A percentile compares a stretch with the other conserved stretches of the same genome.
phyloP scores from a whole-genome alignment of 78 protist species.

The Paratrimastix pyriformis region DNA sequence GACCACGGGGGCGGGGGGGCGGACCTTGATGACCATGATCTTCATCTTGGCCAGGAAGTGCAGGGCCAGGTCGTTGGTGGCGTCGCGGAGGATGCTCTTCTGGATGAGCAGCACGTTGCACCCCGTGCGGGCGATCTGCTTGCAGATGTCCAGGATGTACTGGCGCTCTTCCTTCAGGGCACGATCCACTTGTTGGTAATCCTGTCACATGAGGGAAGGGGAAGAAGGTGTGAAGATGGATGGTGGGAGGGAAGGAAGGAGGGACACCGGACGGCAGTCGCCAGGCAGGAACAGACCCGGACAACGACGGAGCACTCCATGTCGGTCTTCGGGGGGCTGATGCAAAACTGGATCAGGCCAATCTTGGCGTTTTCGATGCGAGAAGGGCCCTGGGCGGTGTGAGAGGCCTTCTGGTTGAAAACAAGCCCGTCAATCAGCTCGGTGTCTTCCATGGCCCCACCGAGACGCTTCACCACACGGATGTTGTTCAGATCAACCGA shows the following conservation, averaged over 20 bases:
- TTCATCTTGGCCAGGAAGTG: conserved; percentile 88
- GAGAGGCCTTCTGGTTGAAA: conserved; percentile 70
- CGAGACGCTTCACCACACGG: conserved; percentile 62
- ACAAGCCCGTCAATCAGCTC: conserved; percentile 86
- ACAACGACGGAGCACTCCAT: conserved; percentile 45
- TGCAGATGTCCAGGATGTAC: conserved; percentile 80
- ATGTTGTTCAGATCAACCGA: conserved; percentile 79
- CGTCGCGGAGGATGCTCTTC: conserved; percentile 91
- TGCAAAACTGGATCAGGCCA: conserved; percentile 94
- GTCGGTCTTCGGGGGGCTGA: conserved; percentile 98
- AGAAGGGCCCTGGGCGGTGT: conserved; percentile 47
- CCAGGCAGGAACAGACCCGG: too few species aligned
- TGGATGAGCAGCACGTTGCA: conserved; percentile 95
- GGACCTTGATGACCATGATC: conserved; percentile 83
- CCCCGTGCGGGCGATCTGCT: conserved; percentile 78
- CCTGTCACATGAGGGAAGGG: conserved; percentile 19
- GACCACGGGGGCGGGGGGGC: too few species aligned
- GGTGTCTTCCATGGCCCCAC: conserved; percentile 96
- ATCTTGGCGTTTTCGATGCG: conserved; percentile 89
- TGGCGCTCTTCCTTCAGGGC: conserved; percentile 81
- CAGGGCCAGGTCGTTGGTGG: conserved; percentile 80
- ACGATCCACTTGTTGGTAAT: conserved; percentile 87
- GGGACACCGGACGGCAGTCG: background rate
- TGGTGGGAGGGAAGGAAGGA: background rate
- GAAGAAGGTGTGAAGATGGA: too few species aligned